Percentiles rank a stretch among this genome's conserved stretches.
These are phyloP conservation scores for Aspergillus sp. DNA, from an alignment of 2,329 filamentous ascomycete species.

Conservation along the genomic window DNA sequence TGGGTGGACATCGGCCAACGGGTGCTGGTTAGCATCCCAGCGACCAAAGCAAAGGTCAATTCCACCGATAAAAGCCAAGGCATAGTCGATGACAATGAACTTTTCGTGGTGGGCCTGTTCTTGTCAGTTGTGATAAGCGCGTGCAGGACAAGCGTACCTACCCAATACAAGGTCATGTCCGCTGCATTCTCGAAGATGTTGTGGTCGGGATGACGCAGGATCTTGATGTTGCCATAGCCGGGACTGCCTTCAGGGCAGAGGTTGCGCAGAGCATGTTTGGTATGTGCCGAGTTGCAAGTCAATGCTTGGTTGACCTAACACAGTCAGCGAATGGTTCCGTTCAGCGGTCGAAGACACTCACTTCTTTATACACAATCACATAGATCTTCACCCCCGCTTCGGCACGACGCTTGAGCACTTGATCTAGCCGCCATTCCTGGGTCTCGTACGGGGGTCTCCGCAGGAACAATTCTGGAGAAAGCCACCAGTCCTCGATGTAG, in stretches of 20 bases:
- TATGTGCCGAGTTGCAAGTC: constrained; percentile 90
- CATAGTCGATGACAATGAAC: constrained; percentile 91
- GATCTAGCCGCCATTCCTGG: constrained; percentile 84
- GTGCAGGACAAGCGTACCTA: constrained; percentile 17
- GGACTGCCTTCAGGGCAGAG: constrained; percentile 79
- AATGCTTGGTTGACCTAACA: constrained; percentile 65
- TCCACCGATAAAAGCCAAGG: constrained; percentile 87
- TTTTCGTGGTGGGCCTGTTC: constrained; percentile 85
- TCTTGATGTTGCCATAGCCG: constrained; percentile 81
- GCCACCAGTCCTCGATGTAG: constrained; percentile 97
- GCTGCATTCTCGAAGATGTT: constrained; percentile 90
- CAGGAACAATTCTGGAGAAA: constrained; percentile 83
- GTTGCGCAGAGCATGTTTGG: constrained; percentile 77
- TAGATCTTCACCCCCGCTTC: constrained; percentile 94
- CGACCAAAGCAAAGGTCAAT: constrained; percentile 93
- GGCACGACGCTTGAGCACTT: constrained; percentile 80
- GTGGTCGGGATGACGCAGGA: constrained; percentile 92
- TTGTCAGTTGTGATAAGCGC: constrained; percentile 6
- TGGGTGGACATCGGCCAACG: constrained; percentile 83
- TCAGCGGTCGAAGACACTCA: constrained; percentile 18
- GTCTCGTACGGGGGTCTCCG: constrained; percentile 78
- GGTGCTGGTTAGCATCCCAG: constrained; percentile 86
- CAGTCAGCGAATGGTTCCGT: constrained; percentile 5
- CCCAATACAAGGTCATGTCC: constrained; percentile 96
- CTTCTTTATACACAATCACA: constrained; percentile 88